Base-by-base conservation (phyloP, 345 rosid species). In the Eucalyptus urophylla region DNA sequence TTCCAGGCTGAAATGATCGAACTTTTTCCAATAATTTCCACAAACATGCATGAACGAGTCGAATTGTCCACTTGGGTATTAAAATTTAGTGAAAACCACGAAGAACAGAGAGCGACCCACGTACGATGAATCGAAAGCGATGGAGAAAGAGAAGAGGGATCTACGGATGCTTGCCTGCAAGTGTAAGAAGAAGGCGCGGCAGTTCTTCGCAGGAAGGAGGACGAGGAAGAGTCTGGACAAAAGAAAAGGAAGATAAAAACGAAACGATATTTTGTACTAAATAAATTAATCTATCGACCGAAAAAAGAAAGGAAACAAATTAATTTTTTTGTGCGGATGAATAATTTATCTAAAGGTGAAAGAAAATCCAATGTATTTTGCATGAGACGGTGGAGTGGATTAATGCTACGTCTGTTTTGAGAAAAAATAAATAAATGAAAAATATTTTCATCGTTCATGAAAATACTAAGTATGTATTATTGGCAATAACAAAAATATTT, bases 401-500 rank as follows among this genome's bases (percentile, higher is more conserved):
- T 8, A 53, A 19, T 21, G 58, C 25, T 53, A 8, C 10, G 24
- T 21, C 0, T 53, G 0, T 53, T 53, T 21, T 8, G 58, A 19
- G 5, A 53, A 53, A 53, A 53, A 21, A 53, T 8, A 2, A 53
- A 53, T 17, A 53, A 7, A 3, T 40, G 43, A 40, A 40, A 40
- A 40, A 40, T 40, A 5, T 40, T 40, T 40, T 40, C 6, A 40
- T 5, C 1, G 43, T 40, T 40, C 43, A 40, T 5, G 6, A 40
- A 40, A 40, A 40, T 40, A 5, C 6, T 40, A 40, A 40, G 5
- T 6, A 40, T 40, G 43, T 40, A 40, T 40, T 1, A 0, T 51
- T 51, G 8, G 0, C 0, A 0, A 51, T 17, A 51, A 51, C 8
- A 0, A 51, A 17, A 17, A 51, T 51, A 51, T 51, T 51, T 51